phyloP scores from a whole-genome alignment of 352 stramenopile genomes.

The Globisporangium viniferum region DNA sequence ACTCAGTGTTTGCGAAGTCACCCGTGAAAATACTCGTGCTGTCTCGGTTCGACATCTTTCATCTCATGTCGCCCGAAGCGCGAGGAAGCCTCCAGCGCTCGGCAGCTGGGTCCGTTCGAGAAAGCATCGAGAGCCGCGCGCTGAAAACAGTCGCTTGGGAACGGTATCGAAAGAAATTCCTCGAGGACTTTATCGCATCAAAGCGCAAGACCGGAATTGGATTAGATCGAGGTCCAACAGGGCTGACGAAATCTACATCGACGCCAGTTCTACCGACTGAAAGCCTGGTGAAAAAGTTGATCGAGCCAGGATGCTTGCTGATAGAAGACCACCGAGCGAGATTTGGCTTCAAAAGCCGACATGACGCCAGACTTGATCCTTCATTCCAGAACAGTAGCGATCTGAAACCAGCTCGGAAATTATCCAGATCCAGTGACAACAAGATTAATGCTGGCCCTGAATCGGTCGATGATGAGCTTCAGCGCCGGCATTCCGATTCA shows the following conservation, averaged over 20 bases:
- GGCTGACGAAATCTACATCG: constrained; percentile 30
- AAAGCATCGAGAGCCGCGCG: constrained; percentile 66
- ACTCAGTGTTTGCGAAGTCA: constrained; percentile 72
- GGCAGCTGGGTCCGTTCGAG: constrained; percentile 45
- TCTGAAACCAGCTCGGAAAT: constrained; percentile 2
- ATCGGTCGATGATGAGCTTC: not conserved
- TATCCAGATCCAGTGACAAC: not conserved
- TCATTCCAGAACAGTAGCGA: not conserved
- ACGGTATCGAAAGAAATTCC: constrained; percentile 65
- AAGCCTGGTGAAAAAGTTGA: constrained; percentile 24
- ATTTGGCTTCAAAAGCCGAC: not conserved
- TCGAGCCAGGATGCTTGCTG: constrained; percentile 35
- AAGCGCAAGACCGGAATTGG: constrained; percentile 21
- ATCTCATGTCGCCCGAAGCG: constrained; percentile 69
- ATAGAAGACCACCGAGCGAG: constrained; percentile 25
- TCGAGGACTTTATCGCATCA: constrained; percentile 37
- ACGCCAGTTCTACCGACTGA: constrained; percentile 24
- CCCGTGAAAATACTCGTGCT: constrained; percentile 77
- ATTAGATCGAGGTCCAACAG: constrained; percentile 12
- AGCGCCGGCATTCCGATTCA: constrained; percentile 11
- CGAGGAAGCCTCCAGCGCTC: constrained; percentile 68
- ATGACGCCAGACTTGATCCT: not conserved
- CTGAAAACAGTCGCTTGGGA: constrained; percentile 81
- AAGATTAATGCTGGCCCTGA: not conserved
- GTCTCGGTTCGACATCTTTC: constrained; percentile 84